Conservation (phyloP, 768 basidiomycete genomes). For the Lactarius hatsudake region DNA sequence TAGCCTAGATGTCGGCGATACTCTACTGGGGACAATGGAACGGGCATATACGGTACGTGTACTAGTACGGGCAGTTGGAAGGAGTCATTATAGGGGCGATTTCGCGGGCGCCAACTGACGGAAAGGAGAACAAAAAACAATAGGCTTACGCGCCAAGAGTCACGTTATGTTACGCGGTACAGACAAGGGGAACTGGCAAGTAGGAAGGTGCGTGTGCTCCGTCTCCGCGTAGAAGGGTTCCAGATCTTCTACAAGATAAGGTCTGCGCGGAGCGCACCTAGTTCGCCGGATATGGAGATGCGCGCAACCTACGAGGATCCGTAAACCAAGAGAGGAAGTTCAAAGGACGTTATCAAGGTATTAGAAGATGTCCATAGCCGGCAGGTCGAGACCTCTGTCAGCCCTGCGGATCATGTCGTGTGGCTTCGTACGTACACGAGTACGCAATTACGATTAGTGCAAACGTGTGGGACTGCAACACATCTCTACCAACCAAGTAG, state of each 20-base stretch:
- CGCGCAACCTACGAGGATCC: conserved; percentile 14
- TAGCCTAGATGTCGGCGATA: neutral
- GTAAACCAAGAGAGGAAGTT: conserved; percentile 3
- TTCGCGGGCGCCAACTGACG: conserved; percentile 6
- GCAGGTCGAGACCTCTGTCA: conserved; percentile 11
- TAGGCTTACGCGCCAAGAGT: neutral
- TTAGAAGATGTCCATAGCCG: neutral
- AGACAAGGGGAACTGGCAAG: neutral
- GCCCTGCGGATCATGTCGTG: conserved; percentile 21
- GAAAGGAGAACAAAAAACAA: neutral
- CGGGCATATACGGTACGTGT: neutral
- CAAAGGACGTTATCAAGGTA: conserved; percentile 7
- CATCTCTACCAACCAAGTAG: conserved; percentile 4
- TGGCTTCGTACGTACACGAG: conserved; percentile 18
- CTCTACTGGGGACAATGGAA: neutral
- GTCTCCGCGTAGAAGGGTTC: conserved; percentile 15
- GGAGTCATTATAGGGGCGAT: conserved; percentile 11
- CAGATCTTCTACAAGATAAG: conserved; percentile 27
- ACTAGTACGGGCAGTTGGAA: neutral
- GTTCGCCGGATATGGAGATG: conserved; percentile 10
- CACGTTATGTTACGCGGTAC: neutral
- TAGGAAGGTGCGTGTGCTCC: conserved; percentile 3
- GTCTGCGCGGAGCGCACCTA: conserved; percentile 15
- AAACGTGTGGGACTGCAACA: neutral
- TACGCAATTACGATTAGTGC: conserved; percentile 6